These are phyloP conservation scores for Diospyros kaki DNA, from an alignment of 148 eudicot genomes.

Conservation along the genomic window DNA sequence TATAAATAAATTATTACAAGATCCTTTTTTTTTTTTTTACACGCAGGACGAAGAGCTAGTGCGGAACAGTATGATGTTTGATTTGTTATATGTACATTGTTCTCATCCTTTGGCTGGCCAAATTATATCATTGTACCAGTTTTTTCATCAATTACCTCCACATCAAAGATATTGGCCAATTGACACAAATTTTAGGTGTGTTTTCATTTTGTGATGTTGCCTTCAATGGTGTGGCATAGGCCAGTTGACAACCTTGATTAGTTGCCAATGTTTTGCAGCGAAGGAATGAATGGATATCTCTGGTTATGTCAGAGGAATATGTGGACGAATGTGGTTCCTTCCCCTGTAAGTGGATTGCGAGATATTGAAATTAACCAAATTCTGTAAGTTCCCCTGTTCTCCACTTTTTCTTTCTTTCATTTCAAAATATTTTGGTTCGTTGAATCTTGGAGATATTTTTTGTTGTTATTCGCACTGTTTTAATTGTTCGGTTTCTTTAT, in stretches of 20 bases:
- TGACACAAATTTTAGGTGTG: conserved; percentile 60
- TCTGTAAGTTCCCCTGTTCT: conserved; percentile 47
- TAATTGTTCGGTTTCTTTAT: conserved; percentile 46
- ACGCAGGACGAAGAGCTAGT: conserved; percentile 65
- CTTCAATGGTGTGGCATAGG: not conserved
- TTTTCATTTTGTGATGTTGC: not conserved
- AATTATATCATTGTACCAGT: conserved; percentile 50
- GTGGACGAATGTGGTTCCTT: conserved; percentile 49
- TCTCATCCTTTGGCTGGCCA: conserved; percentile 60
- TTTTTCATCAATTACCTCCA: conserved; percentile 38
- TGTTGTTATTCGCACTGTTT: conserved; percentile 14
- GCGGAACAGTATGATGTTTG: conserved; percentile 75
- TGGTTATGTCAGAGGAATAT: conserved; percentile 81
- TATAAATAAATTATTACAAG: not conserved
- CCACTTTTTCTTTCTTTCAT: not conserved
- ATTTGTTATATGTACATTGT: conserved; percentile 72
- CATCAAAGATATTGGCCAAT: conserved; percentile 58
- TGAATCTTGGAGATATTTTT: conserved; percentile 1
- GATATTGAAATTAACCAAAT: conserved; percentile 56
- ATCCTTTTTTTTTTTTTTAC: not conserved
- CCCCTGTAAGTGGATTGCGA: conserved; percentile 61
- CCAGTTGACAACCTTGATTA: not conserved
- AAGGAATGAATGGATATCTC: conserved; percentile 86
- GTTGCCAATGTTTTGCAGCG: conserved; percentile 37
- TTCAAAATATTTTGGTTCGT: conserved; percentile 3